Evolutionary conservation across 345 rosid genomes (phyloP).

Genomic region (Sonneratia caseolaris): DNA sequence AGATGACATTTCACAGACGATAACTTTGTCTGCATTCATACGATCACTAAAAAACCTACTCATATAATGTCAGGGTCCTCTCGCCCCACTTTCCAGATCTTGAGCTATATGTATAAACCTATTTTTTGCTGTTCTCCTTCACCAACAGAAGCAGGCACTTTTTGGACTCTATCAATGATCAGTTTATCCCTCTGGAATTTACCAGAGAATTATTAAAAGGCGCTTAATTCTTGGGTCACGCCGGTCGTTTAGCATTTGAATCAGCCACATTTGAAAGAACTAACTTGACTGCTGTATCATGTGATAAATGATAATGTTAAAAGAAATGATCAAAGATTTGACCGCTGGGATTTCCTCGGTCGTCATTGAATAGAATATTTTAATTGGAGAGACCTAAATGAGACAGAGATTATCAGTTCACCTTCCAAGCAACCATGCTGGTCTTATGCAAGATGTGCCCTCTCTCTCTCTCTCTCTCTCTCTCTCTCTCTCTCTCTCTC

Average conservation of each 20-base stretch:
- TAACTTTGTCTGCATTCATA: constrained; percentile 2
- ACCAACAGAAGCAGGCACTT: too few relatives aligned
- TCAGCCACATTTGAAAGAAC: neutral
- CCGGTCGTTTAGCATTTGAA: neutral
- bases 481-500: neutral
- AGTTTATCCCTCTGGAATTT: neutral
- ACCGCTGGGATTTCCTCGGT: neutral
- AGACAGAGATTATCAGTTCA: constrained; percentile 23
- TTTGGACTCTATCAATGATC: too few relatives aligned
- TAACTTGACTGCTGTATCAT: neutral
- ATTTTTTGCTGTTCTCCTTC: too few relatives aligned
- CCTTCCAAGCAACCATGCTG: constrained; percentile 23
- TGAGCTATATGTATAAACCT: too few relatives aligned
- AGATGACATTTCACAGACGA: neutral
- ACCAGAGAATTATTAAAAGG: too few relatives aligned
- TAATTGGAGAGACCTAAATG: constrained; percentile 13
- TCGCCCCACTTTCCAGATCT: neutral
- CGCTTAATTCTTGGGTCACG: neutral
- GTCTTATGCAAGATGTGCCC: constrained; percentile 6
- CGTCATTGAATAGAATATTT: neutral
- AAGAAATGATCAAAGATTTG: neutral
- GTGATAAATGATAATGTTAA: neutral
- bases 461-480: constrained; percentile 1
- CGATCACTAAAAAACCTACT: neutral
- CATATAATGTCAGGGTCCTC: neutral